A percentile compares a stretch with the other conserved stretches of the same genome.
Evolutionary conservation across 805 yeast species (phyloP).

Genomic region (Candida tallmaniae): DNA sequence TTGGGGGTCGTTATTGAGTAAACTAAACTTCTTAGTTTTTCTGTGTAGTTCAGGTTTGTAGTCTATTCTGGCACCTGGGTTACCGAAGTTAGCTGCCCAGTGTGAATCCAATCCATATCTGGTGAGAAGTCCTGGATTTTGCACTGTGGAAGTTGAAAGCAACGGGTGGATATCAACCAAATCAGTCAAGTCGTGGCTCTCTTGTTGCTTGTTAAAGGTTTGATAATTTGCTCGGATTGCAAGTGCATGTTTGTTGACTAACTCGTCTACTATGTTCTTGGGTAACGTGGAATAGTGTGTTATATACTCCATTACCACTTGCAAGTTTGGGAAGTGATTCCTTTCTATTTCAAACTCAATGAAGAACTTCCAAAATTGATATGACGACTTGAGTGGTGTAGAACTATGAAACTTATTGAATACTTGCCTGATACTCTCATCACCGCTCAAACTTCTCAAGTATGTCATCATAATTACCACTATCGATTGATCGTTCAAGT

Average conservation of each 20-base stretch:
- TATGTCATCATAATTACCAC: slow-evolving; percentile 32
- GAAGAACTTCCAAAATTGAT: slow-evolving; percentile 53
- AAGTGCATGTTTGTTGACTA: slow-evolving; percentile 7
- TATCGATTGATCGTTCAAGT: slow-evolving; percentile 40
- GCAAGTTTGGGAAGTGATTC: slow-evolving; percentile 42
- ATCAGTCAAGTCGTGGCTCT: neutral
- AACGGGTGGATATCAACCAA: slow-evolving; percentile 2
- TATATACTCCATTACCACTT: slow-evolving; percentile 41
- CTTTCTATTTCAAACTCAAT: slow-evolving; percentile 47
- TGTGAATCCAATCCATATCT: neutral
- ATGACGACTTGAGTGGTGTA: slow-evolving; percentile 33
- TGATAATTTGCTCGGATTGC: slow-evolving; percentile 1
- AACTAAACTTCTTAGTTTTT: slow-evolving; percentile 19
- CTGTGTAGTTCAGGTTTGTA: slow-evolving; percentile 33
- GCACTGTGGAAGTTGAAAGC: slow-evolving; percentile 2
- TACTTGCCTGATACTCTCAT: slow-evolving; percentile 13
- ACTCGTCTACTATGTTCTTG: slow-evolving; percentile 38
- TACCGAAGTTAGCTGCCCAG: slow-evolving; percentile 20
- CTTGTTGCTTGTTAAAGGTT: slow-evolving; percentile 1
- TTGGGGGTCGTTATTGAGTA: slow-evolving; percentile 20
- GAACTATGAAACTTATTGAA: slow-evolving; percentile 25
- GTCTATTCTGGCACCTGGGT: slow-evolving; percentile 33
- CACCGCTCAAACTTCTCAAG: slow-evolving; percentile 20
- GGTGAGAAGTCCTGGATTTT: slow-evolving; percentile 2
- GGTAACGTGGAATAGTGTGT: slow-evolving; percentile 47